A percentile compares a stretch with the other conserved stretches of the same genome.
Evolutionary conservation across 169 alveolate genomes (phyloP).

Genomic region (Cryptosporidium muris): DNA sequence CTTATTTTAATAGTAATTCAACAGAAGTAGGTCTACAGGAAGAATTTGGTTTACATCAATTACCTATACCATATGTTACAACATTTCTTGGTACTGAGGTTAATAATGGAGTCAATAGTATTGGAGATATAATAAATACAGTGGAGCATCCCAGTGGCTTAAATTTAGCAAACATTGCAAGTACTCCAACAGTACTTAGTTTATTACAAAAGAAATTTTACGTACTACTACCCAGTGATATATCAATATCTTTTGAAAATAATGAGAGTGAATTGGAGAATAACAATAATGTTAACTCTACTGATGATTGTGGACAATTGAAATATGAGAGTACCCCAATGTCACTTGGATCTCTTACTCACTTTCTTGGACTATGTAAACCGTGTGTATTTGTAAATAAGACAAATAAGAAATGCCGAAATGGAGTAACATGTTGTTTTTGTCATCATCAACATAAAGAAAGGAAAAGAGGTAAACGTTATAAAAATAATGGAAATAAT

Average conservation of each 20-base stretch:
- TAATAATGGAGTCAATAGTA: background rate
- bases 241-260: conserved; percentile 4
- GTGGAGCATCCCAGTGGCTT: conserved; percentile 63
- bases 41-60: conserved; percentile 8
- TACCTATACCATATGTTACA: conserved; percentile 25
- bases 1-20: conserved; percentile 7
- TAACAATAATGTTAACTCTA: background rate
- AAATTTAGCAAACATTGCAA: conserved; percentile 62
- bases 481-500: background rate
- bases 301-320: background rate
- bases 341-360: conserved; percentile 77
- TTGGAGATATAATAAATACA: conserved; percentile 31
- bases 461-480: conserved; percentile 58
- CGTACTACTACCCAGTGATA: conserved; percentile 43
- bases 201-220: conserved; percentile 32
- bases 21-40: conserved; percentile 15
- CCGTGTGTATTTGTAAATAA: conserved; percentile 83
- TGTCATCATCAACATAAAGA: conserved; percentile 80
- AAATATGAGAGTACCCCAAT: conserved; percentile 1
- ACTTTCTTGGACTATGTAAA: conserved; percentile 78
- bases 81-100: conserved; percentile 19
- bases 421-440: conserved; percentile 76
- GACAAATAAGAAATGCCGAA: conserved; percentile 77
- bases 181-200: conserved; percentile 62
- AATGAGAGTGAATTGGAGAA: background rate